Percentiles rank a stretch among this genome's conserved stretches.
Evolutionary conservation across 345 rosid genomes (phyloP).

Genomic region (Linum usitatissimum): DNA sequence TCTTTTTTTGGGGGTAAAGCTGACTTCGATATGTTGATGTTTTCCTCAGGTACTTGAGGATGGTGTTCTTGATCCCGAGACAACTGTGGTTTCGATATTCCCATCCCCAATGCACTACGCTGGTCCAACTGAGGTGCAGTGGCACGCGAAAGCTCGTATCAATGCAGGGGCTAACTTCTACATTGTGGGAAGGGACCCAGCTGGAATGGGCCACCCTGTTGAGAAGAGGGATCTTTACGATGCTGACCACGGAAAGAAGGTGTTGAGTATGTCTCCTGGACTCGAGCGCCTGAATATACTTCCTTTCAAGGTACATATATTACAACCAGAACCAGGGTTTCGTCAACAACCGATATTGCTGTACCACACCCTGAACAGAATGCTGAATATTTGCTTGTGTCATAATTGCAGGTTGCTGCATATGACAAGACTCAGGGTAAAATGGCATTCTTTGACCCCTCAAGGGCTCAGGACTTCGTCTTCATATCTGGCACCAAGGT

Average conservation of each 20-base stretch:
- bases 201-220: slow-evolving; percentile 95
- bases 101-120: slow-evolving; percentile 99
- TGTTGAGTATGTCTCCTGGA: slow-evolving; percentile 94
- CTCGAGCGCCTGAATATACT: slow-evolving; percentile 90
- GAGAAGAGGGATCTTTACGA: slow-evolving; percentile 92
- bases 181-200: slow-evolving; percentile 99
- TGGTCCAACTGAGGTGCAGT: slow-evolving; percentile 99
- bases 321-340: background rate
- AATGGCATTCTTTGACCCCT: slow-evolving; percentile 97
- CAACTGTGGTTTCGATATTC: slow-evolving; percentile 90
- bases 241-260: slow-evolving; percentile 98
- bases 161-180: slow-evolving; percentile 98
- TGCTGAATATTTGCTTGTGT: background rate
- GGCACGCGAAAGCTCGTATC: slow-evolving; percentile 98
- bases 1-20: background rate
- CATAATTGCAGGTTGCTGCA: slow-evolving; percentile 63
- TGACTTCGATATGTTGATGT: slow-evolving; percentile 6
- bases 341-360: background rate
- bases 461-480: slow-evolving; percentile 76
- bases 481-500: slow-evolving; percentile 99
- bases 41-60: slow-evolving; percentile 79
- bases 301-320: slow-evolving; percentile 67
- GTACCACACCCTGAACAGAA: background rate
- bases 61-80: slow-evolving; percentile 98
- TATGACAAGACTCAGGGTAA: slow-evolving; percentile 90